These are phyloP conservation scores for Hypoxylon fuscum DNA, from an alignment of 495 filamentous ascomycete species.

Conservation along the genomic window DNA sequence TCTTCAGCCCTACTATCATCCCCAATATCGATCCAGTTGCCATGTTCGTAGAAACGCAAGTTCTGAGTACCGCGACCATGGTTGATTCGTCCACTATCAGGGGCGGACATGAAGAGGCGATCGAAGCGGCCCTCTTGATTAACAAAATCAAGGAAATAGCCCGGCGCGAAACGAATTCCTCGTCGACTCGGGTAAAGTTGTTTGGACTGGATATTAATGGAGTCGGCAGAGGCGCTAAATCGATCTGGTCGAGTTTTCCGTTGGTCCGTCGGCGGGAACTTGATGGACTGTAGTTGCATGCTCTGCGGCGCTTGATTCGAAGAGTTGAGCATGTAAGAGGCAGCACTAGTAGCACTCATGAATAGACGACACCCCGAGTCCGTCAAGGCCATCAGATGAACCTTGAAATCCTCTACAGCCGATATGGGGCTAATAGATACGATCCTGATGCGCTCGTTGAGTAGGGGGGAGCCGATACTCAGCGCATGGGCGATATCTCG, in stretches of 20 bases:
- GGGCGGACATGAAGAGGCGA: conserved; percentile 81
- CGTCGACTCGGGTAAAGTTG: conserved; percentile 63
- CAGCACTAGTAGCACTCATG: conserved; percentile 85
- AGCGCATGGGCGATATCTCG: conserved; percentile 82
- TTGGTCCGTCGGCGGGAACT: conserved; percentile 75
- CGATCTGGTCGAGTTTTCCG: conserved; percentile 31
- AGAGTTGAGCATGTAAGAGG: conserved; percentile 69
- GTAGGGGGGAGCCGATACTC: conserved; percentile 66
- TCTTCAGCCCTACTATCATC: conserved; percentile 69
- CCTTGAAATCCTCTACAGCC: conserved; percentile 77
- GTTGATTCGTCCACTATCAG: conserved; percentile 85
- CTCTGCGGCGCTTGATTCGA: conserved; percentile 79
- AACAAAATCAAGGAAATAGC: conserved; percentile 88
- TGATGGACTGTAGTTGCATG: conserved; percentile 96
- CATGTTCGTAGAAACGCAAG: conserved; percentile 71
- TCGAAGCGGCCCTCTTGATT: conserved; percentile 60
- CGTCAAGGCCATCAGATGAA: conserved; percentile 91
- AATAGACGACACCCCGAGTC: conserved; percentile 91
- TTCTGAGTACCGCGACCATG: conserved; percentile 58
- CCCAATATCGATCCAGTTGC: conserved; percentile 74
- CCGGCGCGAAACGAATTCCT: conserved; percentile 79
- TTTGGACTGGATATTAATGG: conserved; percentile 53
- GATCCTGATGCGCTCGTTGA: conserved; percentile 73
- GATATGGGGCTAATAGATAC: conserved; percentile 86
- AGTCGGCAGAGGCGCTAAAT: conserved; percentile 41